phyloP scores from a whole-genome alignment of 495 filamentous ascomycete species.

The Penicillium verhagenii region DNA sequence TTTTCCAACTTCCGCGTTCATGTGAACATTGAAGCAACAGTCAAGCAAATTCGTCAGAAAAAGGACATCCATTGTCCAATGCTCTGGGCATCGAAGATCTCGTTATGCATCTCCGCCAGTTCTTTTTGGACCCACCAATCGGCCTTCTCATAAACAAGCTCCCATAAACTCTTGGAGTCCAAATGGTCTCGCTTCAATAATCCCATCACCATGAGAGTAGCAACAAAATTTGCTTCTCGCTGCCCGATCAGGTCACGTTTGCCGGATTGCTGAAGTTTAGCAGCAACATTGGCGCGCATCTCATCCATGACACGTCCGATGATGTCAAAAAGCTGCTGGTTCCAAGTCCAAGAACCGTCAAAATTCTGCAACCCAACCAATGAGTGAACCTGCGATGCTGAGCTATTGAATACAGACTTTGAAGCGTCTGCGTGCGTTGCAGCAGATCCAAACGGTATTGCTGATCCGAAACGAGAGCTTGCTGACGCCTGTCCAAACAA shows the following conservation, averaged over 20 bases:
- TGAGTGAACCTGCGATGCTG: slow-evolving; percentile 1
- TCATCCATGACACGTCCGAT: slow-evolving; percentile 2
- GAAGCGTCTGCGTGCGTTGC: no score
- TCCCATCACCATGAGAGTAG: slow-evolving; percentile 50
- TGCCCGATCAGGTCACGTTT: background rate
- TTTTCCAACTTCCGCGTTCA: no score
- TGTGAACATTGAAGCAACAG: background rate
- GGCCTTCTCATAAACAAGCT: slow-evolving; percentile 45
- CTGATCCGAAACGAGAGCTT: no score
- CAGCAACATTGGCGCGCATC: background rate
- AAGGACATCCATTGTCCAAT: background rate
- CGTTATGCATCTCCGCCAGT: background rate
- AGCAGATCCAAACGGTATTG: no score
- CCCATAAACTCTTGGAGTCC: slow-evolving; percentile 50
- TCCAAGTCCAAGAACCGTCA: slow-evolving; percentile 13
- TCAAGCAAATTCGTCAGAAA: background rate
- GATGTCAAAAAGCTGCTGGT: slow-evolving; percentile 2
- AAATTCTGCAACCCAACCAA: slow-evolving; percentile 13
- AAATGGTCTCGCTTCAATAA: slow-evolving; percentile 45
- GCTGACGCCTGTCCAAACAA: background rate
- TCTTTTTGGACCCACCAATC: slow-evolving; percentile 23
- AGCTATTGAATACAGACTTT: background rate
- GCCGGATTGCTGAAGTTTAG: slow-evolving; percentile 7
- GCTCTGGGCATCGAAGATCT: background rate
- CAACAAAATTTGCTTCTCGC: slow-evolving; percentile 15